Conservation (phyloP, 345 rosid species). For the Lumnitzera racemosa region DNA sequence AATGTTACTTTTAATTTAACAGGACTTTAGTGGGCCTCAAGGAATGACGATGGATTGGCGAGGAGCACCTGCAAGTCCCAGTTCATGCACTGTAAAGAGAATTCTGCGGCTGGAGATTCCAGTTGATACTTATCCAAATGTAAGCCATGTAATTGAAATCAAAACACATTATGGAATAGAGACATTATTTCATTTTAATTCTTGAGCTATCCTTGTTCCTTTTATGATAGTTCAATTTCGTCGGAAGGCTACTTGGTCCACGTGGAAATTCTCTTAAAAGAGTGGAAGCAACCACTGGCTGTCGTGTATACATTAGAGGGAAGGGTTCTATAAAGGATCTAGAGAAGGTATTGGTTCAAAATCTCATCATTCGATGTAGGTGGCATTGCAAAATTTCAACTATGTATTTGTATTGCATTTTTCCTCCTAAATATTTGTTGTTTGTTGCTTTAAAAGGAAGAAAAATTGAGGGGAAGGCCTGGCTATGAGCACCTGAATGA, state of each 20-base stretch:
- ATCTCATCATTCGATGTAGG: neutral
- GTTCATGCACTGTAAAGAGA: conserved; percentile 85
- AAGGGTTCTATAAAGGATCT: conserved; percentile 98
- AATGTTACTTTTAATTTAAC: conserved; percentile 2
- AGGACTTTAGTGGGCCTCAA: conserved; percentile 78
- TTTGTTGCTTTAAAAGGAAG: conserved; percentile 20
- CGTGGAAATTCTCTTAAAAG: conserved; percentile 98
- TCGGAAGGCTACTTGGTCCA: conserved; percentile 94
- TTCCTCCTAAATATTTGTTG: neutral
- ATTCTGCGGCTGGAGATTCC: conserved; percentile 98
- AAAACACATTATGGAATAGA: conserved; percentile 3
- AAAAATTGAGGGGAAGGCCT: conserved; percentile 37
- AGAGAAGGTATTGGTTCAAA: conserved; percentile 51
- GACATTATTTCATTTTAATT: neutral
- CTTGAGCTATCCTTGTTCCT: neutral
- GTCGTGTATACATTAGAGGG: conserved; percentile 97
- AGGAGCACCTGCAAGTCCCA: conserved; percentile 93
- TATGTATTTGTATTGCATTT: no score
- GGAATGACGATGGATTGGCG: conserved; percentile 99
- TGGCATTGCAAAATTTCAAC: no score
- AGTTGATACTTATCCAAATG: conserved; percentile 79
- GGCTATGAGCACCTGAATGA: conserved; percentile 48
- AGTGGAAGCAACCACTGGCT: conserved; percentile 93
- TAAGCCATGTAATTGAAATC: conserved; percentile 15
- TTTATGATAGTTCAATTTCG: conserved; percentile 79